phyloP scores from a whole-genome alignment of 805 yeast genomes.

The Tanozyma kutaoensis region DNA sequence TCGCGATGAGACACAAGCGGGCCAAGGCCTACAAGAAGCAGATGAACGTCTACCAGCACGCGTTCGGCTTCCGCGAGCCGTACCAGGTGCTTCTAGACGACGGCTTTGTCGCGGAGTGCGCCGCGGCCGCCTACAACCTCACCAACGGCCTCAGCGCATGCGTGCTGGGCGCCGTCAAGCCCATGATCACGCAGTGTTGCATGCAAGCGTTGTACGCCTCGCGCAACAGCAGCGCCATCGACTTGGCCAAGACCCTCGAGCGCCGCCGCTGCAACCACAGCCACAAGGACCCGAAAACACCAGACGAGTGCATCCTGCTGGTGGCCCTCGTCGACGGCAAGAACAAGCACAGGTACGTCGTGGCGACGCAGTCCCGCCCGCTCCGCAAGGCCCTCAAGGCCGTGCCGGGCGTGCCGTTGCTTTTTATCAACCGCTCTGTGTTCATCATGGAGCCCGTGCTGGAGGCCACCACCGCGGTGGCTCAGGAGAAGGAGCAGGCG shows the following conservation, averaged over 20 bases:
- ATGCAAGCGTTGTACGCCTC: slow-evolving; percentile 73
- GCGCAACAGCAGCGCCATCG: slow-evolving; percentile 64
- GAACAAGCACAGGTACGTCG: slow-evolving; percentile 83
- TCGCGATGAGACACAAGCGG: slow-evolving; percentile 86
- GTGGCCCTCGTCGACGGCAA: slow-evolving; percentile 58
- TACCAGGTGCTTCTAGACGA: slow-evolving; percentile 85
- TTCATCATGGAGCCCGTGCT: slow-evolving; percentile 95
- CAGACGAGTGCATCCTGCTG: slow-evolving; percentile 64
- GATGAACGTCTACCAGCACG: slow-evolving; percentile 69
- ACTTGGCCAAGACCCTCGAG: slow-evolving; percentile 70
- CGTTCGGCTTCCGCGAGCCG: slow-evolving; percentile 89
- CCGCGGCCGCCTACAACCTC: slow-evolving; percentile 61
- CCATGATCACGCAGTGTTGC: slow-evolving; percentile 92
- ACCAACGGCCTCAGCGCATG: slow-evolving; percentile 70
- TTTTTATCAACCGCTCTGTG: slow-evolving; percentile 81
- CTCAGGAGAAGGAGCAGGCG: slow-evolving; percentile 38
- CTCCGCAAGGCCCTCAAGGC: slow-evolving; percentile 57
- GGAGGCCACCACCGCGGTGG: slow-evolving; percentile 37
- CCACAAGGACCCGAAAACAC: slow-evolving; percentile 44
- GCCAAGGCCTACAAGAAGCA: slow-evolving; percentile 91
- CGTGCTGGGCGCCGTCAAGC: slow-evolving; percentile 73
- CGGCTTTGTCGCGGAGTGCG: slow-evolving; percentile 54
- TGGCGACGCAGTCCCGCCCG: slow-evolving; percentile 70
- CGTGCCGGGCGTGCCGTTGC: slow-evolving; percentile 82
- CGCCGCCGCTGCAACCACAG: slow-evolving; percentile 88